Base-by-base conservation (phyloP, 495 filamentous ascomycete species). In the Aspergillus campestris region DNA sequence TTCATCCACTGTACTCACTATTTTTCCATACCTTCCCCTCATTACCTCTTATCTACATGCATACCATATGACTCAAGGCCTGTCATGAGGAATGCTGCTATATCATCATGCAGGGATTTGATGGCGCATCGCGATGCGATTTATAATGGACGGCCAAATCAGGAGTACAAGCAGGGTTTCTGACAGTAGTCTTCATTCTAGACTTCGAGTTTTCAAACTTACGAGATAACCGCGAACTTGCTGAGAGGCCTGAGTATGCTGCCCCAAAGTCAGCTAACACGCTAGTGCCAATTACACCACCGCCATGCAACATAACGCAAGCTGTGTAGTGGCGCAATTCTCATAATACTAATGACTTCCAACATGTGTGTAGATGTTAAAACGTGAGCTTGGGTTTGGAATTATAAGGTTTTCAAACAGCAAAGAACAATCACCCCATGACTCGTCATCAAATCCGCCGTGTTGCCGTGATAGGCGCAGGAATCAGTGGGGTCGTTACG, bases 401-500 rank as follows among this genome's bases (percentile, higher is more conserved):
- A 24, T 24, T 1, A 2, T 2, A 34, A 2, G 1, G 12, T 2
- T 2, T 34, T 5, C 10, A 2, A 34, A 13, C 2, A 2, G 33
- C 5, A 34, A 13, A 30, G 5, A 34, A 42, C n/a, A 41, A 38
- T 5, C 15, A 35, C 5, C 13, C 30, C 34, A 67, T 70, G 63
- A 51, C 36, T 12, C 55, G 54, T 6, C 34, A 13, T 0, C 14
- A 50, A 2, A 46, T 59, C 32, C 65, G 66, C 32, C 60, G 58
- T 27, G 77, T 84, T 1, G 84, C 81, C 8, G 73, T 87, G 11
- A 81, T 87, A 45, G 84, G 84, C 3, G 82, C 81, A 27, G 82
- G 84, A 7, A 79, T 86, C 34, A 83, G 79, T 44, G 82, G 84
- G 7, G 73, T 87, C 24, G 71, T 72, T 3, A 66, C 79, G 8